phyloP scores from a whole-genome alignment of 768 basidiomycete genomes.

The Hysterangium stoloniferum region DNA sequence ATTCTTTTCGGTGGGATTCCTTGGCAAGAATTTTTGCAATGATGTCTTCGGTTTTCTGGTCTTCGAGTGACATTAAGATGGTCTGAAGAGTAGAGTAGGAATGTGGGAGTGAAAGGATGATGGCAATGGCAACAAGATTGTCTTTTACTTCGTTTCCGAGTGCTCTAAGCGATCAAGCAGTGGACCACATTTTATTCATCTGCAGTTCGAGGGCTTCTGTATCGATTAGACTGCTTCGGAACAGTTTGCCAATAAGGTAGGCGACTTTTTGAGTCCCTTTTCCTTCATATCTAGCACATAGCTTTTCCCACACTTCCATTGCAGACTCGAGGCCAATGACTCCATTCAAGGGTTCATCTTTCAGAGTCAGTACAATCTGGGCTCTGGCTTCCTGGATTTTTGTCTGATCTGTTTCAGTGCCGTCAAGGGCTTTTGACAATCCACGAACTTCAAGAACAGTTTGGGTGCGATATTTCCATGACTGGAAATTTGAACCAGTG shows the following conservation, averaged over 20 bases:
- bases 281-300: constrained; percentile 17
- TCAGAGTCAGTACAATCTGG: constrained; percentile 20
- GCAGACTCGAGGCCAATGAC: constrained; percentile 12
- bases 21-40: background rate
- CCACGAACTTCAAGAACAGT: no score
- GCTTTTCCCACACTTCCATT: constrained; percentile 18
- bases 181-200: constrained; percentile 17
- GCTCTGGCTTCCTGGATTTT: constrained; percentile 14
- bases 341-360: constrained; percentile 18
- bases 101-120: constrained; percentile 18
- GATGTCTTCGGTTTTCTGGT: background rate
- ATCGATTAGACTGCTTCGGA: constrained; percentile 17
- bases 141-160: constrained; percentile 17
- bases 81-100: constrained; percentile 18
- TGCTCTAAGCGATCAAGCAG: constrained; percentile 12
- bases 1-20: background rate
- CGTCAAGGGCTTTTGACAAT: no score
- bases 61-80: constrained; percentile 20
- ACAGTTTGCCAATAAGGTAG: constrained; percentile 20
- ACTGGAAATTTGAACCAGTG: no score
- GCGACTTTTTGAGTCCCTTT: constrained; percentile 19
- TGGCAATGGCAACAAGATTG: constrained; percentile 17
- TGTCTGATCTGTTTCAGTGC: no score
- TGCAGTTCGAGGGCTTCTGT: constrained; percentile 15
- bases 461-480: no score